These are phyloP conservation scores for Aspergillus ostianus DNA, from an alignment of 495 filamentous ascomycete genomes.

Conservation along the genomic window DNA sequence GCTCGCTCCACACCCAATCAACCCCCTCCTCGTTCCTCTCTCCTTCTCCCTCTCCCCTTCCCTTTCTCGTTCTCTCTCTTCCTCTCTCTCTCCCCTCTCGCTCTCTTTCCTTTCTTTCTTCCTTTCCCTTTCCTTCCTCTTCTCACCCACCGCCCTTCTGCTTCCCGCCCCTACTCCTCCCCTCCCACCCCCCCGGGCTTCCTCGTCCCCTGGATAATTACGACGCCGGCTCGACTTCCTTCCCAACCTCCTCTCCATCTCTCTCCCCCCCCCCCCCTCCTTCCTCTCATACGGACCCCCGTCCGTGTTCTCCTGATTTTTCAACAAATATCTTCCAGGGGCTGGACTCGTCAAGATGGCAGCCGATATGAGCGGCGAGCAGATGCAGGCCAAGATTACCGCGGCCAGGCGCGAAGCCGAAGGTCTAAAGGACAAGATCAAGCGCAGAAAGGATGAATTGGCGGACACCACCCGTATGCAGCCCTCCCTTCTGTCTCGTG, in stretches of 20 bases:
- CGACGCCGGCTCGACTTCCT: conserved; percentile 21
- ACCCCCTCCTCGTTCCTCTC: conserved; percentile 14
- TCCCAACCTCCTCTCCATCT: conserved; percentile 18
- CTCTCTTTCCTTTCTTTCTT: conserved; percentile 9
- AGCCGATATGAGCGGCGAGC: conserved; percentile 67
- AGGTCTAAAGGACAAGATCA: conserved; percentile 97
- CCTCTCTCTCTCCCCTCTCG: conserved; percentile 15
- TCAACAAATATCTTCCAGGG: conserved; percentile 24
- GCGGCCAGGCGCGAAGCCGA: conserved; percentile 97
- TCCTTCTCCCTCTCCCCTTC: conserved; percentile 22
- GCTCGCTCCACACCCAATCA: conserved; percentile 28
- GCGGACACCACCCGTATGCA: conserved; percentile 94
- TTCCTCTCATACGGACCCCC: conserved; percentile 9
- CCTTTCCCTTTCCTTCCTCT: conserved; percentile 16
- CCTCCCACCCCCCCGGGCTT: conserved; percentile 18
- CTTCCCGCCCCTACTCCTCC: not conserved
- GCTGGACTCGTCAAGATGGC: conserved; percentile 42
- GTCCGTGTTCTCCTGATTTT: conserved; percentile 22
- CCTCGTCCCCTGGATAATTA: conserved; percentile 19
- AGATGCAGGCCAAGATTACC: conserved; percentile 87
- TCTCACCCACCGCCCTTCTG: conserved; percentile 7
- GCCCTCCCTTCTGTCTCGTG: conserved; percentile 1
- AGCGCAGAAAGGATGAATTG: conserved; percentile 98
- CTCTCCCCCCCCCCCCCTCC: conserved; percentile 11
- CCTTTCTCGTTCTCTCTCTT: conserved; percentile 18